Percentiles rank a stretch among this genome's conserved stretches.
These are phyloP conservation scores for Globisporangium okanoganense DNA, from an alignment of 352 stramenopile species.

Conservation along the genomic window DNA sequence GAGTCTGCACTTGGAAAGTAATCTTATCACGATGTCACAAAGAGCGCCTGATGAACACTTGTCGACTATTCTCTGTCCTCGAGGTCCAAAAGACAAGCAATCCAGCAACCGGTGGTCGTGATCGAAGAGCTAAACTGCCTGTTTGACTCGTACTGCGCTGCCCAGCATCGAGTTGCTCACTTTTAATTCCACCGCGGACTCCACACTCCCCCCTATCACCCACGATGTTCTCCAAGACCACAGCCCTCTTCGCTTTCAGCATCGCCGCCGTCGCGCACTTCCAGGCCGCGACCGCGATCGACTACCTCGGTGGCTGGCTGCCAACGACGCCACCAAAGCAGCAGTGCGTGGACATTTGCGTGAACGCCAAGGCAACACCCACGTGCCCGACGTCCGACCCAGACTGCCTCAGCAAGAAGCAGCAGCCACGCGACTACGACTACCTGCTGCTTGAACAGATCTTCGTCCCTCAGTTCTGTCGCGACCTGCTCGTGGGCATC, in stretches of 20 bases:
- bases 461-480: conserved; percentile 77
- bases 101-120: too few relatives aligned
- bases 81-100: background rate
- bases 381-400: conserved; percentile 52
- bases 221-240: conserved; percentile 15
- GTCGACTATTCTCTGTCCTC: too few relatives aligned
- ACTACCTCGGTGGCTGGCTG: conserved; percentile 66
- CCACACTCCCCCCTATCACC: background rate
- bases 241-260: conserved; percentile 6
- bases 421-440: conserved; percentile 67
- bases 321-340: conserved; percentile 28
- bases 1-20: too few relatives aligned
- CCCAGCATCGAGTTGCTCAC: background rate
- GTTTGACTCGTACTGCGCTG: too few relatives aligned
- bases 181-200: background rate
- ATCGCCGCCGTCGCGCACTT: conserved; percentile 3
- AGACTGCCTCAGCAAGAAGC: conserved; percentile 52
- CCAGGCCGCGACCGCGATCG: conserved; percentile 22
- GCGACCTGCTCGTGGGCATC: conserved; percentile 62
- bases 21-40: background rate
- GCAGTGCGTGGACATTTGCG: conserved; percentile 75
- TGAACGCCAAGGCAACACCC: conserved; percentile 44
- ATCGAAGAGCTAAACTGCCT: too few relatives aligned
- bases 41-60: background rate
- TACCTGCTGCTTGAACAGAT: conserved; percentile 75